These are phyloP conservation scores for Mrakia frigida DNA, from an alignment of 768 basidiomycete species.

Conservation along the genomic window DNA sequence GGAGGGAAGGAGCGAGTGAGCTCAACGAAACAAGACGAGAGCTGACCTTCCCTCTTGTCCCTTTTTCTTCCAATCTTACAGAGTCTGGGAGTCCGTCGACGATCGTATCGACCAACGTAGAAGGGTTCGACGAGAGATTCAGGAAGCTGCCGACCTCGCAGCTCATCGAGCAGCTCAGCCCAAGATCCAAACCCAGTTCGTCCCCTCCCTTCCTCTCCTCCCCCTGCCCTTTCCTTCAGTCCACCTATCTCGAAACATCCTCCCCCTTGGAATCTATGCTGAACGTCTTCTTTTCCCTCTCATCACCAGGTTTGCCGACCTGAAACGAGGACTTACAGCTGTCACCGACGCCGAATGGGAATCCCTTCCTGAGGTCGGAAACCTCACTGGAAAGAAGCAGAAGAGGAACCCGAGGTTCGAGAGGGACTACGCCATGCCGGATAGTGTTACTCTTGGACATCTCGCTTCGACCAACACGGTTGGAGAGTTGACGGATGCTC, in stretches of 20 bases:
- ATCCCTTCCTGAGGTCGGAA: conserved; percentile 89
- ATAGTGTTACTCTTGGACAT: conserved; percentile 85
- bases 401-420: conserved; percentile 48
- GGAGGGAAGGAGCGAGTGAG: not conserved
- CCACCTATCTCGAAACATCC: not conserved
- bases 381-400: conserved; percentile 85
- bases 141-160: conserved; percentile 65
- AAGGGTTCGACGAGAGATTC: conserved; percentile 68
- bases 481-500: conserved; percentile 64
- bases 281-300: not conserved
- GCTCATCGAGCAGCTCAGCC: conserved; percentile 81
- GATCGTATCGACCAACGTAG: conserved; percentile 82
- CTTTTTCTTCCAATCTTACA: not conserved
- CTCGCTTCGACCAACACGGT: conserved; percentile 69
- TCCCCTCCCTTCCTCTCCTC: not conserved
- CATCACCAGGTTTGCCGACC: conserved; percentile 61
- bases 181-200: conserved; percentile 78
- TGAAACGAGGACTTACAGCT: conserved; percentile 79
- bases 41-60: not conserved
- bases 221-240: not conserved
- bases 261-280: not conserved
- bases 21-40: not conserved
- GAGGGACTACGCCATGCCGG: conserved; percentile 86
- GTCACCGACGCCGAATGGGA: conserved; percentile 94
- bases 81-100: conserved; percentile 87